These are phyloP conservation scores for Rhodocollybia butyracea DNA, from an alignment of 768 basidiomycete species.

Conservation along the genomic window DNA sequence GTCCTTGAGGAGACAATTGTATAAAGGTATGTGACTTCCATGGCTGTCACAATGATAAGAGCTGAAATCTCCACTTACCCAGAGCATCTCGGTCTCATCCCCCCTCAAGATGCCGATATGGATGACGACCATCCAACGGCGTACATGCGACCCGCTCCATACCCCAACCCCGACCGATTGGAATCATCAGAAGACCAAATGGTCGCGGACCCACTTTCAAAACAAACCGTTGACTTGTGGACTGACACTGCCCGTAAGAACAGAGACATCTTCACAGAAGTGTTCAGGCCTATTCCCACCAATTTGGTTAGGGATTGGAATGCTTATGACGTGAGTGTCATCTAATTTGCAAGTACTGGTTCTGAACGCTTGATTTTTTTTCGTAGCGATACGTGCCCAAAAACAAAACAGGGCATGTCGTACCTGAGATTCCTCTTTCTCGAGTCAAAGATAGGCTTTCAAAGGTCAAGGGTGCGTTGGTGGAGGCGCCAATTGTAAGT, in stretches of 20 bases:
- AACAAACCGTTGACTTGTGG: conserved; percentile 59
- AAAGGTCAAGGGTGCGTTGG: conserved; percentile 67
- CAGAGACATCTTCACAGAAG: conserved; percentile 79
- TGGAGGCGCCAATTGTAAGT: conserved; percentile 70
- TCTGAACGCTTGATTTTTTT: neutral
- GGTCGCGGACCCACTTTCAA: conserved; percentile 78
- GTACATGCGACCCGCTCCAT: conserved; percentile 81
- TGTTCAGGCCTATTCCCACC: conserved; percentile 85
- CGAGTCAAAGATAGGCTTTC: conserved; percentile 75
- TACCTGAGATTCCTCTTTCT: conserved; percentile 57
- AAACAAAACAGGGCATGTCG: conserved; percentile 79
- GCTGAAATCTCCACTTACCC: neutral
- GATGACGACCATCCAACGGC: conserved; percentile 35
- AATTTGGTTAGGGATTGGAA: conserved; percentile 79
- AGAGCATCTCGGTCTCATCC: conserved; percentile 88
- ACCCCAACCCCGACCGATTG: conserved; percentile 66
- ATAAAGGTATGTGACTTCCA: conserved; percentile 52
- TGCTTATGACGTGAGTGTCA: conserved; percentile 62
- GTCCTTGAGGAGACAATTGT: conserved; percentile 78
- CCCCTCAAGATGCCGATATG: conserved; percentile 56
- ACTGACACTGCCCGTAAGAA: conserved; percentile 73
- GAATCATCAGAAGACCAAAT: conserved; percentile 50
- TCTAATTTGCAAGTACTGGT: neutral
- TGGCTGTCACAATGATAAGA: neutral
- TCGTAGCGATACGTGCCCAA: conserved; percentile 72